phyloP scores from a whole-genome alignment of 2,329 filamentous ascomycete species.

The Penicillium expansum region DNA sequence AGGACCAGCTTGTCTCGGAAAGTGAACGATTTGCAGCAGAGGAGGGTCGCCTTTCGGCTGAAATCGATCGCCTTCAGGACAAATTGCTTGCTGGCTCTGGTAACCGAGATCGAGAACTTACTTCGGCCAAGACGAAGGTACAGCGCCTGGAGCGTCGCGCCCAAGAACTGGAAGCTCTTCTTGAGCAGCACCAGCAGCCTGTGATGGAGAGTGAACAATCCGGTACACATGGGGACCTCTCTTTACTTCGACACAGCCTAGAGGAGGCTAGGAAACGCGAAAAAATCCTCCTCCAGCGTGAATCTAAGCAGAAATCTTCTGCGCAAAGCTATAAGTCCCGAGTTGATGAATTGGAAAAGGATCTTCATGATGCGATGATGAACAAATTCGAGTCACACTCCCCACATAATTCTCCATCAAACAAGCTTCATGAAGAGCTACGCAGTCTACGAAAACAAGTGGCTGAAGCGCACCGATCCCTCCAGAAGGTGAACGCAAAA shows the following conservation, averaged over 20 bases:
- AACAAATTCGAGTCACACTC: constrained; percentile 53
- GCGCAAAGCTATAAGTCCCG: constrained; percentile 64
- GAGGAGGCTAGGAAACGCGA: constrained; percentile 65
- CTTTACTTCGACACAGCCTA: constrained; percentile 61
- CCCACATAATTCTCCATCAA: constrained; percentile 51
- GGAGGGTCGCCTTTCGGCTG: constrained; percentile 57
- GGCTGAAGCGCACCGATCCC: constrained; percentile 57
- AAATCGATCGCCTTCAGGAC: constrained; percentile 51
- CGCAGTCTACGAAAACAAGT: constrained; percentile 61
- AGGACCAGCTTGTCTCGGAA: constrained; percentile 64
- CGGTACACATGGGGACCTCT: constrained; percentile 50
- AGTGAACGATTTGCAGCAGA: constrained; percentile 65
- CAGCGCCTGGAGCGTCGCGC: constrained; percentile 61
- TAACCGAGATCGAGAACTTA: constrained; percentile 49
- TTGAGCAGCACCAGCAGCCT: constrained; percentile 56
- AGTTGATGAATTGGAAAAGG: constrained; percentile 64
- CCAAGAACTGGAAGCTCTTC: constrained; percentile 50
- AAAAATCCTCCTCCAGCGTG: constrained; percentile 63
- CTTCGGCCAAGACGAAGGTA: constrained; percentile 58
- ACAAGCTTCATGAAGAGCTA: constrained; percentile 52
- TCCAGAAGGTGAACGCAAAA: constrained; percentile 55
- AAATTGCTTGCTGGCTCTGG: constrained; percentile 47
- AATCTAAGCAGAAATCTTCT: constrained; percentile 60
- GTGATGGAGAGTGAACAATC: constrained; percentile 34
- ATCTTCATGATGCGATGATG: constrained; percentile 60